These are phyloP conservation scores for Colletotrichum gigasporum DNA, from an alignment of 2,329 filamentous ascomycete species.

Conservation along the genomic window DNA sequence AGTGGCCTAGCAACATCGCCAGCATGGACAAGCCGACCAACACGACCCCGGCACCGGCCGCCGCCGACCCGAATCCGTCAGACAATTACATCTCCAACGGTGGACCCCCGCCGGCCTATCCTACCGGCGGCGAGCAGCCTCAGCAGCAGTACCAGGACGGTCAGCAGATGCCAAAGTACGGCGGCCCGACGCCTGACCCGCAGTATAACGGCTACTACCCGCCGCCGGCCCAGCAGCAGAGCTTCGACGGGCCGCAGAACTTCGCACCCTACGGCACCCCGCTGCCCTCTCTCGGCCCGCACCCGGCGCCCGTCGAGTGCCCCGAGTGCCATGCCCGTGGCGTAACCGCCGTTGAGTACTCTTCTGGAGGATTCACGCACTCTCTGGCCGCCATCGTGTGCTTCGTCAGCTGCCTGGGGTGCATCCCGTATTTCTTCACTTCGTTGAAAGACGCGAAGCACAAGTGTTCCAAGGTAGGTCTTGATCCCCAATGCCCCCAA, in stretches of 20 bases:
- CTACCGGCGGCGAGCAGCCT: neutral
- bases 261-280: constrained; percentile 32
- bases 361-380: constrained; percentile 36
- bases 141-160: constrained; percentile 3
- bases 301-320: constrained; percentile 34
- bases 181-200: neutral
- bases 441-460: constrained; percentile 36
- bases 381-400: constrained; percentile 33
- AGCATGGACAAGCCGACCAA: constrained; percentile 20
- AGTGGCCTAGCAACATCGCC: too few species aligned
- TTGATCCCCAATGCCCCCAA: too few species aligned
- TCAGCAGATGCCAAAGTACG: constrained; percentile 23
- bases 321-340: constrained; percentile 35
- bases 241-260: constrained; percentile 24
- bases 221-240: neutral
- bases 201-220: constrained; percentile 7
- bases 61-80: neutral
- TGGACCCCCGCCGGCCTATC: constrained; percentile 2
- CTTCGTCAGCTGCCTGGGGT: constrained; percentile 35
- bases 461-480: constrained; percentile 34
- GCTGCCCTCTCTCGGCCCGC: constrained; percentile 31
- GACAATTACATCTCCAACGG: constrained; percentile 4
- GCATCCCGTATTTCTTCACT: constrained; percentile 35
- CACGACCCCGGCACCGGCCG: neutral
- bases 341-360: constrained; percentile 33